These are phyloP conservation scores for Phytophthora syringae DNA, from an alignment of 352 stramenopile genomes.

Conservation along the genomic window DNA sequence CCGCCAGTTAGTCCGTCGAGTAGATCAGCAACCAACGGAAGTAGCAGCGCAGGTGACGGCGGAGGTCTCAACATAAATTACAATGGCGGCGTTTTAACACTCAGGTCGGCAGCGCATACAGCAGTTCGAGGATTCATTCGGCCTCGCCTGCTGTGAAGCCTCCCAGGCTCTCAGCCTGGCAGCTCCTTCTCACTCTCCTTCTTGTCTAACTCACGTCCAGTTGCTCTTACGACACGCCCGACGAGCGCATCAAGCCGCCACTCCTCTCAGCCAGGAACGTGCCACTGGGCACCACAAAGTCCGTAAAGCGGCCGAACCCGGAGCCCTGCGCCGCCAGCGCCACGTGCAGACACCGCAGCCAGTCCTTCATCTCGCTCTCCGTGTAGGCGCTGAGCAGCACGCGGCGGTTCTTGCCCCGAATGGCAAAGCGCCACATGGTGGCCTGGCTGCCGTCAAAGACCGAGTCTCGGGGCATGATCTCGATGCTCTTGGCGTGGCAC, in stretches of 20 bases:
- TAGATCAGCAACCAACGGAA: conserved; percentile 2
- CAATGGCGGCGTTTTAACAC: conserved; percentile 42
- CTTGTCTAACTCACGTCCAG: conserved; percentile 22
- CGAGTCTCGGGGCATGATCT: conserved; percentile 86
- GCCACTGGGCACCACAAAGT: conserved; percentile 69
- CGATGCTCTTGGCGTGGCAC: conserved; percentile 68
- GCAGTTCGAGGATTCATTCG: conserved; percentile 20
- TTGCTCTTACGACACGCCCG: conserved; percentile 40
- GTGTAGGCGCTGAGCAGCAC: conserved; percentile 81
- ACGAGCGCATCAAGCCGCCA: conserved; percentile 63
- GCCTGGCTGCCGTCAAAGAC: conserved; percentile 75
- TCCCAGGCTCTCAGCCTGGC: neutral
- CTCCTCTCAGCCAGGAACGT: conserved; percentile 68
- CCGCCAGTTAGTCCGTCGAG: neutral
- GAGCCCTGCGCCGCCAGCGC: conserved; percentile 59
- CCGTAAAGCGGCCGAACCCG: conserved; percentile 66
- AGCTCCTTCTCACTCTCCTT: conserved; percentile 10
- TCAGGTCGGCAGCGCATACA: conserved; percentile 28
- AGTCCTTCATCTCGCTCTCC: conserved; percentile 87
- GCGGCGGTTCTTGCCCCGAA: conserved; percentile 66
- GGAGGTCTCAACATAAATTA: conserved; percentile 54
- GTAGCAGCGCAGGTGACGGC: conserved; percentile 9
- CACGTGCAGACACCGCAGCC: conserved; percentile 81
- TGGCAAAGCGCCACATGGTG: conserved; percentile 85
- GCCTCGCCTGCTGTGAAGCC: conserved; percentile 18